Evolutionary conservation across 345 rosid species (phyloP), one percentile per base, ranked within the genome.

Genomic region (Erodium maritimum): DNA sequence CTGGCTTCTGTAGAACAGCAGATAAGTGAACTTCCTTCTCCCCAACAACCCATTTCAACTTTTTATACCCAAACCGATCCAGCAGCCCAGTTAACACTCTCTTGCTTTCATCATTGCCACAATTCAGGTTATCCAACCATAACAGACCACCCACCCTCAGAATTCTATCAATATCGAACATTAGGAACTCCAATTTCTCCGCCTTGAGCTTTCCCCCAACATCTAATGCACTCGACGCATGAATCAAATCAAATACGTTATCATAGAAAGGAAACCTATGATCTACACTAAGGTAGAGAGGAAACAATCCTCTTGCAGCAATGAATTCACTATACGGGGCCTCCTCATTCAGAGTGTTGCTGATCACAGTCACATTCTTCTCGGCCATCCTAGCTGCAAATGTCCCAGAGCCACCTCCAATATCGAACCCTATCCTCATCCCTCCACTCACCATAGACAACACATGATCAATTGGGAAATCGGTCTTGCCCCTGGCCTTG

Each of bases 321-420:
- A 90, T 72, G 72, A 90, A 93, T 55, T 89, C 96, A 33, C 84
- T 83, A 55, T 73, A 82, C 0, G 96, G 97, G n/a, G 87, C 97
- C 65, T 88, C 95, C 0, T 75, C 56, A 56, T 93, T 93, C 75
- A 93, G 53, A 0, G 84, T 76, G 64, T 69, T 80, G 2, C 95
- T 77, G 67, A 93, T 71, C 46, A 93, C 67, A 33, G 95, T 89
- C 62, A 89, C 95, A 50, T 86, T 85, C 73, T 66, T 89, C 77
- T 89, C 99, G 0, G 97, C 94, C 95, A 93, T 85, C 67, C 91
- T 80, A 54, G 94, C 97, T 56, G 95, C 94, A 59, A 89, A 85
- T 0, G 91, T 83, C 57, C 96, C 97, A 23, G 95, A 82, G 51
- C 96, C 96, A 62, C 95, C 90, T 16, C 90, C 91, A 56, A 89